Percentiles rank a stretch among this genome's conserved stretches.
phyloP scores from a whole-genome alignment of 2,329 filamentous ascomycete genomes.

The Seiridium cupressi region DNA sequence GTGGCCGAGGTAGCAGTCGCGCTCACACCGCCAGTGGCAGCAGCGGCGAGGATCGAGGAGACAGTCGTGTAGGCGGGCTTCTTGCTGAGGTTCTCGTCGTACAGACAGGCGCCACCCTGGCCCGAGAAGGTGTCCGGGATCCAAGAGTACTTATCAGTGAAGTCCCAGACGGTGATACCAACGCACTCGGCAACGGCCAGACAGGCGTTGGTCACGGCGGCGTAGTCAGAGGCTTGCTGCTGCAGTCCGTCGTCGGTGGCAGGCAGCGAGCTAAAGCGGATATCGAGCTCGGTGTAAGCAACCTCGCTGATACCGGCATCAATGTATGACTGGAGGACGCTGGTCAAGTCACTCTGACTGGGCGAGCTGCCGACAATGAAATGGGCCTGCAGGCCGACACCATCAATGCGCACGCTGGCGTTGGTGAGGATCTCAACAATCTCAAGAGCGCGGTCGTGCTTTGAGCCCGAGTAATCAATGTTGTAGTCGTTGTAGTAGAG shows the following conservation, averaged over 20 bases:
- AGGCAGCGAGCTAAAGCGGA: slow-evolving; percentile 48
- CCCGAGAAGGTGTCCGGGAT: slow-evolving; percentile 63
- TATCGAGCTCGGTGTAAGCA: slow-evolving; percentile 61
- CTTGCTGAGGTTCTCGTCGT: slow-evolving; percentile 32
- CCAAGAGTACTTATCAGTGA: slow-evolving; percentile 54
- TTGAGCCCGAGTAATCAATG: slow-evolving; percentile 51
- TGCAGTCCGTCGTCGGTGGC: slow-evolving; percentile 35
- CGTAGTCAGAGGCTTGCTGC: slow-evolving; percentile 48
- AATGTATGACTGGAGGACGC: slow-evolving; percentile 49
- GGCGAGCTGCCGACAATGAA: slow-evolving; percentile 55
- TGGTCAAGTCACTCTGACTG: slow-evolving; percentile 38
- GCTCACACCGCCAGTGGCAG: neutral
- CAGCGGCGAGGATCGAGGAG: slow-evolving; percentile 4
- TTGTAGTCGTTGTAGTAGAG: slow-evolving; percentile 60
- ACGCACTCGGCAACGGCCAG: slow-evolving; percentile 34
- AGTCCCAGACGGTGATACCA: slow-evolving; percentile 42
- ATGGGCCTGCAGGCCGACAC: slow-evolving; percentile 62
- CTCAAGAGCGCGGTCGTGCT: slow-evolving; percentile 41
- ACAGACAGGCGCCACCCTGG: slow-evolving; percentile 38
- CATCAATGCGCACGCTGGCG: slow-evolving; percentile 57
- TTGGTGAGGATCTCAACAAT: slow-evolving; percentile 44
- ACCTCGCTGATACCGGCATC: slow-evolving; percentile 50
- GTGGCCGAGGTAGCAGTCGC: neutral
- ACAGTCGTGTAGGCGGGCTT: slow-evolving; percentile 36
- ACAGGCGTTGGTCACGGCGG: slow-evolving; percentile 32